Evolutionary conservation across 495 filamentous ascomycete species (phyloP), one percentile per base, ranked within the genome.

Genomic region (Tirmania nivea): DNA sequence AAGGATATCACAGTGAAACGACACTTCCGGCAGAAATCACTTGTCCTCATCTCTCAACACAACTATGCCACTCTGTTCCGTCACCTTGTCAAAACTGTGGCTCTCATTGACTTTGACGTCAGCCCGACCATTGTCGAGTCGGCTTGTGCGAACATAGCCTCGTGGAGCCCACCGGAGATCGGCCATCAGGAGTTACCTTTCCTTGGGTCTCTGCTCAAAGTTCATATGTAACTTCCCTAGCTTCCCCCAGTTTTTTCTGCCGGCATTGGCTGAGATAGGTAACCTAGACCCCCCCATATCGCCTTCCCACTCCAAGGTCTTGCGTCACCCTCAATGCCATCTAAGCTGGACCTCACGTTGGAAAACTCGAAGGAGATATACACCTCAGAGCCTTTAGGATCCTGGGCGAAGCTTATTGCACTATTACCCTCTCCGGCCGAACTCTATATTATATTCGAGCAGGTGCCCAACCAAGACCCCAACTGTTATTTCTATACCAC

Each of bases 361-460:
- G 61, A 64, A 47, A 60, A 60, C 49, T 14, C 39, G 3, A 64
- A 56, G 14, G 61, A 64, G 21, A 64, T 64, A 10, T 56, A 64
- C 35, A 63, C 62, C 3, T 61, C 61, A 35, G 61, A 61, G 45
- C 62, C 62, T 17, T 52, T 56, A 31, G 62, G 62, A 12, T 64
- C 57, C 42, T 64, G 62, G 62, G 52, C 61, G 25, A 59, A 58
- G 50, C 58, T 64, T 49, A 61, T 61, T 17, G 54, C 58, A 5
- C 53, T 64, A 34, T 48, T 64, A 20, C 58, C 59, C 16, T 61
- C 58, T 35, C 55, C 63, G 35, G 60, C 62, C 16, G 62, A 64
- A 48, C 50, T 64, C 17, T 64, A 64, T 36, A 59, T 64, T 25
- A 64, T 64, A 39, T 64, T 64, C 51, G 62, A 64, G 34, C 58